Percentiles rank a stretch among this genome's conserved stretches.
phyloP scores from a whole-genome alignment of 208 protist genomes.

The Acanthamoeba polyphaga region DNA sequence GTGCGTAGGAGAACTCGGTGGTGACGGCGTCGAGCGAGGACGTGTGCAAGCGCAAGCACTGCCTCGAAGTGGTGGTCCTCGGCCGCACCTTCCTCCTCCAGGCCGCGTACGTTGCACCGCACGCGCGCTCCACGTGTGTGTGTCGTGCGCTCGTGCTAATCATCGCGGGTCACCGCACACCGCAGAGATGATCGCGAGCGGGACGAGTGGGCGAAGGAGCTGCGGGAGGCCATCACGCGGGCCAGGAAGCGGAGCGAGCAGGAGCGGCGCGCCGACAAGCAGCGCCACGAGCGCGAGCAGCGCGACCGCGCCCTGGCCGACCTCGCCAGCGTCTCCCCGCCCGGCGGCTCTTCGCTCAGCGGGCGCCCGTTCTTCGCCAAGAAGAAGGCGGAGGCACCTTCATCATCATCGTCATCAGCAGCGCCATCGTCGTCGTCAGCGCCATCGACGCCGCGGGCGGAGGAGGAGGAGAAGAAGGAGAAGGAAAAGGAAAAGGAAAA shows the following conservation, averaged over 20 bases:
- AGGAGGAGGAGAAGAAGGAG: background rate
- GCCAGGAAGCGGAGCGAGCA: background rate
- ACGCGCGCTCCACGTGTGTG: no score
- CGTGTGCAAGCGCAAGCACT: constrained; percentile 22
- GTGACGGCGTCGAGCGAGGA: background rate
- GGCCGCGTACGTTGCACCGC: background rate
- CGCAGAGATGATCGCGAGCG: constrained; percentile 7
- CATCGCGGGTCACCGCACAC: background rate
- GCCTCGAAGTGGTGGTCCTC: constrained; percentile 34
- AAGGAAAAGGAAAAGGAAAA: background rate
- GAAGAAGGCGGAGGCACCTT: background rate
- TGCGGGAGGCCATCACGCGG: background rate
- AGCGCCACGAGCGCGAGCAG: constrained; percentile 30
- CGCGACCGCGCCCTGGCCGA: background rate
- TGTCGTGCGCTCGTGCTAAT: background rate
- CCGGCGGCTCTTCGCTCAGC: background rate
- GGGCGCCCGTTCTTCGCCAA: constrained; percentile 4
- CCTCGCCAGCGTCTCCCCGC: background rate
- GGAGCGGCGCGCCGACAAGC: background rate
- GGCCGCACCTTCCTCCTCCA: constrained; percentile 51
- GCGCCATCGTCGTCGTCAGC: background rate
- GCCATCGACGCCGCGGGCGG: background rate
- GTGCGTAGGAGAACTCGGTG: constrained; percentile 15
- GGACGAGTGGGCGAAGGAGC: constrained; percentile 26
- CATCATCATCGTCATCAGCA: no score